Percentiles rank a stretch among this genome's conserved stretches.
Evolutionary conservation across 768 basidiomycete species (phyloP).

Genomic region (Boletus vinaceobasis): DNA sequence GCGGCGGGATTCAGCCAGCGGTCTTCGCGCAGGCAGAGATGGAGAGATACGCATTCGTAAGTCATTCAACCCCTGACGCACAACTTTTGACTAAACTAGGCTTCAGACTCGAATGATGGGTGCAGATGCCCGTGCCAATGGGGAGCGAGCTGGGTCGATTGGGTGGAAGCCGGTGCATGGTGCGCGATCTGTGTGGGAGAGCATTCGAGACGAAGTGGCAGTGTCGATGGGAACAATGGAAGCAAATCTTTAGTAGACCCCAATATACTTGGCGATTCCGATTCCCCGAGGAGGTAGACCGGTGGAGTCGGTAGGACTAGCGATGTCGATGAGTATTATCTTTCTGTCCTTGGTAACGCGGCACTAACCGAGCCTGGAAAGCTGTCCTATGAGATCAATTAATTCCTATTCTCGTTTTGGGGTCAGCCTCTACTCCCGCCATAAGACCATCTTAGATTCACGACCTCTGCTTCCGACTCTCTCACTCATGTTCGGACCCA

Average conservation of each 20-base stretch:
- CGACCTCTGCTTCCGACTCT: not conserved
- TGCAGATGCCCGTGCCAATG: conserved; percentile 18
- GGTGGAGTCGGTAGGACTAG: not conserved
- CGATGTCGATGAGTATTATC: not conserved
- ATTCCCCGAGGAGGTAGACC: not conserved
- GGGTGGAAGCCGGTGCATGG: conserved; percentile 30
- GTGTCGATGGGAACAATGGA: conserved; percentile 7
- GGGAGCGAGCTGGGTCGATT: conserved; percentile 19
- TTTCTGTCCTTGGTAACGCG: conserved; percentile 7
- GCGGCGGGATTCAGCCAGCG: conserved; percentile 30
- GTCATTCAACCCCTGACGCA: not conserved
- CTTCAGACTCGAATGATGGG: conserved; percentile 17
- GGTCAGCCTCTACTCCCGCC: not conserved
- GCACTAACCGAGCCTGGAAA: conserved; percentile 2
- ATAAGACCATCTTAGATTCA: conserved; percentile 5
- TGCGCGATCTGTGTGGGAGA: conserved; percentile 40
- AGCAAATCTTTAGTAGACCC: not conserved
- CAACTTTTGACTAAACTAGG: not conserved
- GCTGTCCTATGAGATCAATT: not conserved
- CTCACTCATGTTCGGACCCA: conserved; percentile 3
- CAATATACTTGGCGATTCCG: not conserved
- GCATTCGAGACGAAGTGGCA: conserved; percentile 40
- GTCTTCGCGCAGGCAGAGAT: conserved; percentile 36
- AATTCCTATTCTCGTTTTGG: not conserved
- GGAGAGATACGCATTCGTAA: conserved; percentile 14